Conservation (phyloP, 257 asterid species). For the Fraxinus excelsior region DNA sequence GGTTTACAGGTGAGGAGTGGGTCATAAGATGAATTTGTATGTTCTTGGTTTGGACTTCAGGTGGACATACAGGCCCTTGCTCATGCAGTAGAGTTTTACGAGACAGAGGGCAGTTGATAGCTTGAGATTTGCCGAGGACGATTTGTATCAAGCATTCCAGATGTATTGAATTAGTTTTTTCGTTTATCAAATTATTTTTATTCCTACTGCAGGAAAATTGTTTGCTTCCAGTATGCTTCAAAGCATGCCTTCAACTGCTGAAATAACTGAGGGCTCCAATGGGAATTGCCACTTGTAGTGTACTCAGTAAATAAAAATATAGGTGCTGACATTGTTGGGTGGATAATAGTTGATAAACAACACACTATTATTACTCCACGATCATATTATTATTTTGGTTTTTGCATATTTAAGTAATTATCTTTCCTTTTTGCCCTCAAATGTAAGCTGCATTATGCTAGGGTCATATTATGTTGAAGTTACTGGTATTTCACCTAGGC, state of each 20-base stretch:
- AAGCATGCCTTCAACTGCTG: neutral
- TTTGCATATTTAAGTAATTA: neutral
- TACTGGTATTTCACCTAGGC: neutral
- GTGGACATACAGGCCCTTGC: slow-evolving; percentile 98
- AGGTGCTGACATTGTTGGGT: too few relatives aligned
- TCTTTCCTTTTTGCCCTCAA: neutral
- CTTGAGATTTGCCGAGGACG: slow-evolving; percentile 94
- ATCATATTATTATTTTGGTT: neutral
- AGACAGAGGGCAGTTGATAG: slow-evolving; percentile 97
- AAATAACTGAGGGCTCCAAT: too few relatives aligned
- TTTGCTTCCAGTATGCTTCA: slow-evolving; percentile 1
- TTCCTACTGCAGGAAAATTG: neutral
- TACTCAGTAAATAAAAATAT: too few relatives aligned
- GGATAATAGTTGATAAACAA: too few relatives aligned
- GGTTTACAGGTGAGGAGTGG: too few relatives aligned
- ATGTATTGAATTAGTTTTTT: slow-evolving; percentile 14
- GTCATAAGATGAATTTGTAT: slow-evolving; percentile 7
- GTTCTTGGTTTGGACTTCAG: slow-evolving; percentile 44
- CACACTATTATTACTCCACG: too few relatives aligned
- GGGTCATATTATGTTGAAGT: neutral
- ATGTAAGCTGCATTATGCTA: neutral
- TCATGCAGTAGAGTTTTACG: slow-evolving; percentile 92
- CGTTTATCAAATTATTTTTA: neutral
- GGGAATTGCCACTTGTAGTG: too few relatives aligned
- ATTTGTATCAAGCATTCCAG: slow-evolving; percentile 89